Base-by-base conservation (phyloP, 371 early-diverging fungal species). In the Synchytrium microbalum region DNA sequence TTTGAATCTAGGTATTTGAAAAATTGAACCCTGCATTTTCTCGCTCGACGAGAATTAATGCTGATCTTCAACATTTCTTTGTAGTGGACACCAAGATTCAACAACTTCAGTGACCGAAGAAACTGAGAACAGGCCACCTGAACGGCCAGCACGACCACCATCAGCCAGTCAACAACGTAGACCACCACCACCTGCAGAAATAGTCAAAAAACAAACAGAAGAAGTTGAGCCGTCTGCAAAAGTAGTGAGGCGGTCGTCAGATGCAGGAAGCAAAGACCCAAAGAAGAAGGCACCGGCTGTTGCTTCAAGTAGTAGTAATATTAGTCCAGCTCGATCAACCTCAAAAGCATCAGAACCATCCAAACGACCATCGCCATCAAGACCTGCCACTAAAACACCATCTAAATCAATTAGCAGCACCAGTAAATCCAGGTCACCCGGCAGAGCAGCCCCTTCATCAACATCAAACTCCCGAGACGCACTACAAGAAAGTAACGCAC, bases 121-220 rank as follows among this genome's bases (percentile, higher is more conserved):
- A n/a, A n/a, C n/a, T n/a, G 46, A 38, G 19, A 5, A 25, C n/a
- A 5, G 16, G n/a, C 16, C n/a, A 27, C n/a, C 57, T 10, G 46
- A 38, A 38, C 5, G 46, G 46, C 46, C 46, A 38, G 46, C 46
- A 38, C 46, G 46, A 38, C 46, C 46, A 38, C 46, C 46, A 38
- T 38, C 46, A 10, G 46, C 46, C 46, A 38, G 46, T 19, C 46
- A 38, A 5, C 5, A 38, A 10, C 10, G 10, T 5, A 5, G 57
- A 10, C 57, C 10, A 25, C 57, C 57, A n/a, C 57, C 57, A 5
- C 26, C 27, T 56, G 10, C 57, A 56, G 30, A 56, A 56, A 10
- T n/a, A 10, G 57, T 29, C 27, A 25, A 38, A 19, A 38, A 38
- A 38, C 10, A 10, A 38, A 10, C 46, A 19, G 5, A 5, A 10